Base-by-base conservation (phyloP, 805 yeast genomes). In the Candida tibetensis region DNA sequence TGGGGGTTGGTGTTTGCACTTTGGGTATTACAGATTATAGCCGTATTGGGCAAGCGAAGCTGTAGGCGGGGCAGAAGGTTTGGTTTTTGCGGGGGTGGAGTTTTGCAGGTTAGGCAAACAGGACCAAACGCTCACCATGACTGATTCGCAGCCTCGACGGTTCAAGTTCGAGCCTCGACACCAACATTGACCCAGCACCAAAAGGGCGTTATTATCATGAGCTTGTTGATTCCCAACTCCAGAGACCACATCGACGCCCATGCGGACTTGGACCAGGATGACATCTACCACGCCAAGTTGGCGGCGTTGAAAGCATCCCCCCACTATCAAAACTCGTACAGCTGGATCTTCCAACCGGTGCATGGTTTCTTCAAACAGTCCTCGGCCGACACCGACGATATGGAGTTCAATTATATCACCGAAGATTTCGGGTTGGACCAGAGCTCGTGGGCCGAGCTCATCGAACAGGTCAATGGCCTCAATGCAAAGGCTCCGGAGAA, bases 171-270 rank as follows among this genome's bases (percentile, higher is more conserved):
- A n/a, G n/a, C n/a, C n/a, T n/a, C n/a, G n/a, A n/a, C n/a, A n/a
- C n/a, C n/a, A n/a, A n/a, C n/a, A n/a, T n/a, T n/a, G n/a, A n/a
- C n/a, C n/a, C n/a, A n/a, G n/a, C n/a, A n/a, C n/a, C n/a, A n/a
- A n/a, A n/a, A n/a, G n/a, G n/a, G n/a, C n/a, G n/a, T n/a, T n/a
- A n/a, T n/a, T n/a, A 10, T 10, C 25, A 52, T 56, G 56, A 55
- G 66, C 7, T 47, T 58, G 18, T 46, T 64, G 25, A 53, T 62
- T 10, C 70, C 71, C 2, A 55, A 57, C 12, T 44, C 37, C 7
- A 48, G 53, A 7, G 71, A 64, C 39, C 53, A 46, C 34, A 46
- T 38, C 5, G 71, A 65, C 45, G 69, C 69, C 9, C 60, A 61
- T 37, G 60, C 49, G 8, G 57, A 53, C 17, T 34, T 44, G 21